Evolutionary conservation across 176 grass and related monocot species (phyloP).

Genomic region (Lolium multiflorum): DNA sequence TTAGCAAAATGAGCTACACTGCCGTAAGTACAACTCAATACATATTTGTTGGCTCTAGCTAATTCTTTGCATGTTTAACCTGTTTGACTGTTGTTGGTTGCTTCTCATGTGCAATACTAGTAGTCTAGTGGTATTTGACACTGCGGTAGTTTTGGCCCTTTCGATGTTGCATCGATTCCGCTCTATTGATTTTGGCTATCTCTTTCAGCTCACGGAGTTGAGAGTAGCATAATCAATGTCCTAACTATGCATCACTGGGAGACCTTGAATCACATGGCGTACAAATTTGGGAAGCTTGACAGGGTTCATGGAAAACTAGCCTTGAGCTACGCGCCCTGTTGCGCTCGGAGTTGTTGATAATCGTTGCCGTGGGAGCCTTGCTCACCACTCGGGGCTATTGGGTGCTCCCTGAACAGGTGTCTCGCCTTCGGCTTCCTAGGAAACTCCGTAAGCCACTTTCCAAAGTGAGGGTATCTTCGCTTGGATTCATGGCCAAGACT

Average conservation of each 20-base stretch:
- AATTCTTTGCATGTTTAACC: not conserved
- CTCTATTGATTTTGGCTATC: slow-evolving; percentile 27
- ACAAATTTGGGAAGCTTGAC: slow-evolving; percentile 53
- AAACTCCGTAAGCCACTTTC: too few relatives aligned
- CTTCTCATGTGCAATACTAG: not conserved
- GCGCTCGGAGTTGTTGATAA: too few relatives aligned
- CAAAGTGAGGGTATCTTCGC: too few relatives aligned
- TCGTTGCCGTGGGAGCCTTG: too few relatives aligned
- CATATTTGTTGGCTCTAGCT: not conserved
- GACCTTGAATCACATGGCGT: slow-evolving; percentile 64
- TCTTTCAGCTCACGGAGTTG: slow-evolving; percentile 49
- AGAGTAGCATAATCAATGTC: slow-evolving; percentile 53
- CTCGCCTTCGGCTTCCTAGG: too few relatives aligned
- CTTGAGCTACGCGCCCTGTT: too few relatives aligned
- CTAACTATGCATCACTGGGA: slow-evolving; percentile 64
- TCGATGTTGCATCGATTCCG: not conserved
- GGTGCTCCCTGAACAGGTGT: too few relatives aligned
- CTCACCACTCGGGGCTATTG: too few relatives aligned
- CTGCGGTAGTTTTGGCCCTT: slow-evolving; percentile 6
- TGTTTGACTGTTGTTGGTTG: not conserved
- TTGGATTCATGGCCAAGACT: too few relatives aligned
- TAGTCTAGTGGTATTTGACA: not conserved
- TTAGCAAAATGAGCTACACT: not conserved
- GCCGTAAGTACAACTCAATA: not conserved
- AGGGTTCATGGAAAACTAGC: slow-evolving; percentile 60